Evolutionary conservation across 768 basidiomycete species (phyloP).

Genomic region (Tylopilus vinaceipallidus): DNA sequence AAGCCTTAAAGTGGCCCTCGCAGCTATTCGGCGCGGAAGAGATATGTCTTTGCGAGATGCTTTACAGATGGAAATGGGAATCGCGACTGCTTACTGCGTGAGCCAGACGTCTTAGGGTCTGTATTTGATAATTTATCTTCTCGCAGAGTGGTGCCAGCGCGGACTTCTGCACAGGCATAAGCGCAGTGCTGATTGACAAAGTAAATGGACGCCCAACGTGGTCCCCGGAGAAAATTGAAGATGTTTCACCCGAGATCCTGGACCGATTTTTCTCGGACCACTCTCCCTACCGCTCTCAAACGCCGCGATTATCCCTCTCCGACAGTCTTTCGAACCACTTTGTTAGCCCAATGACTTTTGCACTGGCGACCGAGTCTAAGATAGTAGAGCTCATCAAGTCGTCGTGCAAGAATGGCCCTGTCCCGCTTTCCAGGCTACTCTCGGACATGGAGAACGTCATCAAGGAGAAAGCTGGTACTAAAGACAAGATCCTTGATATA

Average conservation of each 20-base stretch:
- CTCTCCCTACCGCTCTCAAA: slow-evolving; percentile 46
- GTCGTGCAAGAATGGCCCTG: slow-evolving; percentile 41
- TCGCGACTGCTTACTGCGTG: slow-evolving; percentile 89
- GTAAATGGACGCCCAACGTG: slow-evolving; percentile 58
- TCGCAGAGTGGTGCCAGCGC: slow-evolving; percentile 68
- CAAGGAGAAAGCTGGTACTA: slow-evolving; percentile 53
- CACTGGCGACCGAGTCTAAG: slow-evolving; percentile 76
- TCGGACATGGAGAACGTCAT: slow-evolving; percentile 21
- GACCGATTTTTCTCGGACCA: slow-evolving; percentile 63
- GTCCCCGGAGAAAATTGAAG: slow-evolving; percentile 61
- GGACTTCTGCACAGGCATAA: slow-evolving; percentile 85
- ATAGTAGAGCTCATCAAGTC: slow-evolving; percentile 59
- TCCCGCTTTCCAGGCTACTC: slow-evolving; percentile 22
- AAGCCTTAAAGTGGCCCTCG: slow-evolving; percentile 85
- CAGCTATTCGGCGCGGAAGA: slow-evolving; percentile 73
- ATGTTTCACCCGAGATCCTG: slow-evolving; percentile 58
- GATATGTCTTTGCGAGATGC: slow-evolving; percentile 59
- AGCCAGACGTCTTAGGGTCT: slow-evolving; percentile 31
- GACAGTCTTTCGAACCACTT: slow-evolving; percentile 29
- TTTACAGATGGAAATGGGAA: slow-evolving; percentile 81
- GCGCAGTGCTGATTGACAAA: slow-evolving; percentile 58
- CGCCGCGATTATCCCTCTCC: slow-evolving; percentile 45
- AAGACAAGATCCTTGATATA: slow-evolving; percentile 77
- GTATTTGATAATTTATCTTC: slow-evolving; percentile 11
- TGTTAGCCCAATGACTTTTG: slow-evolving; percentile 38